Evolutionary conservation across 768 basidiomycete genomes (phyloP).

Genomic region (Mrakia blollopis): DNA sequence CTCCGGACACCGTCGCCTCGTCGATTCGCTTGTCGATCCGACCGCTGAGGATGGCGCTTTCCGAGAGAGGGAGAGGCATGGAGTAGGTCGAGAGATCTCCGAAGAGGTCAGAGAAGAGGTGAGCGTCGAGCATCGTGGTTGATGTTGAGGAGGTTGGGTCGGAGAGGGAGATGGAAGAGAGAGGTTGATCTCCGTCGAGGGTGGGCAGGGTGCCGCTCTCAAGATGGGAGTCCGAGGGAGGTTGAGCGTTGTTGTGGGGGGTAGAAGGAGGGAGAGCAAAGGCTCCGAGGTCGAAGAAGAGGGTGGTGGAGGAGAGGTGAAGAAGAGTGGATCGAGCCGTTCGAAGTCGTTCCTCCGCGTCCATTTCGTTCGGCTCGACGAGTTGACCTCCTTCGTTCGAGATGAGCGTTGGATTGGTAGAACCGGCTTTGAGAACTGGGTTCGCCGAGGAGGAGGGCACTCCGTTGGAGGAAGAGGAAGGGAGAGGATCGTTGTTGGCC

Average conservation of each 20-base stretch:
- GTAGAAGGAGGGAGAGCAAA: neutral
- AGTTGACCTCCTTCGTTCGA: neutral
- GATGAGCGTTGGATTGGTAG: neutral
- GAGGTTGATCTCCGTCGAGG: neutral
- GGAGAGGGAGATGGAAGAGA: neutral
- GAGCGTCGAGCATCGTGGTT: constrained; percentile 11
- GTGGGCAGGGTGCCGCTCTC: neutral
- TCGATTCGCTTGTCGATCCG: constrained; percentile 69
- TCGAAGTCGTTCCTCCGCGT: constrained; percentile 1
- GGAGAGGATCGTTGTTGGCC: constrained; percentile 12
- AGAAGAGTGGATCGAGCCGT: constrained; percentile 1
- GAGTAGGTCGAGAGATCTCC: constrained; percentile 27
- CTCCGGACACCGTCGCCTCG: constrained; percentile 59
- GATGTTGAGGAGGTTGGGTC: no score
- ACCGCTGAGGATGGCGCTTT: constrained; percentile 39
- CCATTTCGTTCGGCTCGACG: neutral
- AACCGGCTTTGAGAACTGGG: neutral
- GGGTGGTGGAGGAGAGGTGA: neutral
- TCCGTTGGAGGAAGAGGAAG: neutral
- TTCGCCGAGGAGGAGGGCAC: neutral
- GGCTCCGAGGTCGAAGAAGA: constrained; percentile 3
- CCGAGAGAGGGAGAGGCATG: constrained; percentile 14
- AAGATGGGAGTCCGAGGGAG: neutral
- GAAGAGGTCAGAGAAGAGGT: constrained; percentile 26
- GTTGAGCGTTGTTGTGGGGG: neutral